These are phyloP conservation scores for Grigorovia yakushimaensis DNA, from an alignment of 805 yeast species.

Conservation along the genomic window DNA sequence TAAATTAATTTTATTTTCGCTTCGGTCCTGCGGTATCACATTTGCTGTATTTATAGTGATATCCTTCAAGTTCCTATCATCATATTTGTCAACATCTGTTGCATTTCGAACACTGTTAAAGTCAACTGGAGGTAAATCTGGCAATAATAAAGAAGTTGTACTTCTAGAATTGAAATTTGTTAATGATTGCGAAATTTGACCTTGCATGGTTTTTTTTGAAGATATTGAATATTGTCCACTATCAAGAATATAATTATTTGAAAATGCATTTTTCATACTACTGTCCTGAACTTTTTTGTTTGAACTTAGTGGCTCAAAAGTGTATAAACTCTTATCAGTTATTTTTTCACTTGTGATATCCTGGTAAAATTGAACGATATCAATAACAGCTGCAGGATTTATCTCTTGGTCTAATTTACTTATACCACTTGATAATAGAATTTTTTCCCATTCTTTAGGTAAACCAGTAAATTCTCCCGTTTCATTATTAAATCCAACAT, in stretches of 20 bases:
- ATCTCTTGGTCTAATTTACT: conserved; percentile 78
- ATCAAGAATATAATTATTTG: background rate
- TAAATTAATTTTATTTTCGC: too few species aligned
- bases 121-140: conserved; percentile 2
- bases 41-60: too few species aligned
- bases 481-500: conserved; percentile 78
- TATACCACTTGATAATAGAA: conserved; percentile 77
- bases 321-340: conserved; percentile 33
- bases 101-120: background rate
- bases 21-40: background rate
- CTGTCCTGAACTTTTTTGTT: background rate
- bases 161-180: background rate
- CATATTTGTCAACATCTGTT: background rate
- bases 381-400: conserved; percentile 90
- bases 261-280: background rate
- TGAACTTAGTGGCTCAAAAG: conserved; percentile 17
- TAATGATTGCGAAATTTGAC: background rate
- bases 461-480: conserved; percentile 86
- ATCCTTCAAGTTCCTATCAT: too few species aligned
- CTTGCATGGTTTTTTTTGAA: background rate
- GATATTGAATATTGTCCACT: background rate
- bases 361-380: conserved; percentile 78
- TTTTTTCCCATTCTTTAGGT: conserved; percentile 85
- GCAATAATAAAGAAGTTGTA: conserved; percentile 1
- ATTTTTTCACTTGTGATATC: conserved; percentile 38